phyloP scores from a whole-genome alignment of 106 monocot species.

The Dactylorhiza incarnata region DNA sequence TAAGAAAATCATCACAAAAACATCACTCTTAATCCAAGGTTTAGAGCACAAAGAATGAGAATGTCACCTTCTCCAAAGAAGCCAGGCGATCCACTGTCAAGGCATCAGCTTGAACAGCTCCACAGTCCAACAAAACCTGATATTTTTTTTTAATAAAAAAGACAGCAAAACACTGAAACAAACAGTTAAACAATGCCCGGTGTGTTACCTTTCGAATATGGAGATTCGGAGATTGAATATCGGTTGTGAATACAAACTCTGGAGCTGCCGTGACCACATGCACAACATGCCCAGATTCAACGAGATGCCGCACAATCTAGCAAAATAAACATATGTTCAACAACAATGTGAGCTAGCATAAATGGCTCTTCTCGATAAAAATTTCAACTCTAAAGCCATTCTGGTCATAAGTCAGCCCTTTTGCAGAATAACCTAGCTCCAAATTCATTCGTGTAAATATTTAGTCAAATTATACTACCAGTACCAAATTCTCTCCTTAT shows the following conservation, averaged over 20 bases:
- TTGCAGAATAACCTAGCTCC: neutral
- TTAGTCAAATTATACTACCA: neutral
- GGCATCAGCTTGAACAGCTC: conserved; percentile 63
- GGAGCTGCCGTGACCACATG: conserved; percentile 79
- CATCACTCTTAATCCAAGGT: neutral
- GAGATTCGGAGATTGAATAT: conserved; percentile 65
- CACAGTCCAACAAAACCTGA: conserved; percentile 52
- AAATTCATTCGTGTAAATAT: neutral
- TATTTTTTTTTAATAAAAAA: neutral
- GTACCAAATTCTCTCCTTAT: neutral
- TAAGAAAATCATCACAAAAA: neutral
- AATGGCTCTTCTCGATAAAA: neutral
- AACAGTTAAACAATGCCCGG: neutral
- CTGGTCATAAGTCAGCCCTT: neutral
- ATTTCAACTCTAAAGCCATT: neutral
- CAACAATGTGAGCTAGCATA: neutral
- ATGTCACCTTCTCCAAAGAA: conserved; percentile 38
- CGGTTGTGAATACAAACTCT: conserved; percentile 80
- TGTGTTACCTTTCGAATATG: conserved; percentile 60
- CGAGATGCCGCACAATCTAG: conserved; percentile 69
- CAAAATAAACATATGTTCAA: neutral
- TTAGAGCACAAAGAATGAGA: neutral
- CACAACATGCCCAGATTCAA: conserved; percentile 64
- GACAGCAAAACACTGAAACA: neutral
- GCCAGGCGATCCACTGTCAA: conserved; percentile 55